Evolutionary conservation across 2,329 filamentous ascomycete species (phyloP).

Genomic region (Beauveria rudraprayagi): DNA sequence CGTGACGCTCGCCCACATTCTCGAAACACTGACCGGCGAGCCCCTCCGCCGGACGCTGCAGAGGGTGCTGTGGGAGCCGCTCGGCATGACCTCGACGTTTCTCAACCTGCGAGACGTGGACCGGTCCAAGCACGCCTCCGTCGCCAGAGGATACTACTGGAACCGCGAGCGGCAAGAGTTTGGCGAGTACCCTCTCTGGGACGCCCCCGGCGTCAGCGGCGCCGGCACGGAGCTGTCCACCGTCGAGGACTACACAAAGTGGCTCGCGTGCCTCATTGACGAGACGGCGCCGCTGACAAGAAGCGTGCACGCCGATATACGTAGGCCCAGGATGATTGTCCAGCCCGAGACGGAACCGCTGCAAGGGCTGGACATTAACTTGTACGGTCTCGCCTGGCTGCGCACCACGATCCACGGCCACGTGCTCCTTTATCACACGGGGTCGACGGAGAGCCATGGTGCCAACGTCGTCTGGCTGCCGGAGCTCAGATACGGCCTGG

Average conservation of each 20-base stretch:
- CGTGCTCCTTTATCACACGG: conserved; percentile 23
- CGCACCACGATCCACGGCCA: conserved; percentile 20
- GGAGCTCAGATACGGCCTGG: conserved; percentile 23
- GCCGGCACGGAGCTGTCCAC: conserved; percentile 37
- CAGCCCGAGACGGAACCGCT: conserved; percentile 20
- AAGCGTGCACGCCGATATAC: conserved; percentile 21
- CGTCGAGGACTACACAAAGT: conserved; percentile 42
- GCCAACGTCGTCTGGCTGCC: conserved; percentile 26
- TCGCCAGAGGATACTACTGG: conserved; percentile 38
- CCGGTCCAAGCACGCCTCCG: conserved; percentile 14
- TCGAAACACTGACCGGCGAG: conserved; percentile 33
- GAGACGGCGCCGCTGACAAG: conserved; percentile 18
- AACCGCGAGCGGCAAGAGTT: conserved; percentile 20
- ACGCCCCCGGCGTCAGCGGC: conserved; percentile 26
- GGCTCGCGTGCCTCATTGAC: conserved; percentile 41
- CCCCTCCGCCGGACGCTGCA: conserved; percentile 33
- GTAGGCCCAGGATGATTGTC: conserved; percentile 19
- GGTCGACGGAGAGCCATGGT: conserved; percentile 20
- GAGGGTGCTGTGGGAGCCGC: conserved; percentile 34
- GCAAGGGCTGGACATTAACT: background rate
- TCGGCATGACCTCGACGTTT: conserved; percentile 39
- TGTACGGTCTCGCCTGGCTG: conserved; percentile 25
- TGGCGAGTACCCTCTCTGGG: conserved; percentile 20
- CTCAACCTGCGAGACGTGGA: conserved; percentile 22
- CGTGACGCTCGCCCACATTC: conserved; percentile 33